Evolutionary conservation across 768 basidiomycete species (phyloP).

Genomic region (Omphalotus guepiniiformis): DNA sequence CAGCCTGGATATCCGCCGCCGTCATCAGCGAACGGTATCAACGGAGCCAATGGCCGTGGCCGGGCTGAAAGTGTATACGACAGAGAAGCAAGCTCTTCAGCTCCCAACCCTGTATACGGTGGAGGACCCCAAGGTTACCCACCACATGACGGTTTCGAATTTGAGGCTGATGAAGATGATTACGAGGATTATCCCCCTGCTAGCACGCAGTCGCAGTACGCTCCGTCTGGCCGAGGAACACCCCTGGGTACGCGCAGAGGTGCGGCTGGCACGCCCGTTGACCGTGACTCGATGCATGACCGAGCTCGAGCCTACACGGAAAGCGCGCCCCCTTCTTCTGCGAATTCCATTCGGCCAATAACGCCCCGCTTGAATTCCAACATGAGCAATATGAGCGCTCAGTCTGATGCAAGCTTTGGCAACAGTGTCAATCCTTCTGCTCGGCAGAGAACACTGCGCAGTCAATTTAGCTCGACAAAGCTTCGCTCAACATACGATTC

Average conservation of each 20-base stretch:
- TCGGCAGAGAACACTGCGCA: constrained; percentile 48
- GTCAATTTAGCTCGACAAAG: constrained; percentile 67
- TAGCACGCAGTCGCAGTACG: constrained; percentile 23
- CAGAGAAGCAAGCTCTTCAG: constrained; percentile 3
- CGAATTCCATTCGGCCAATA: constrained; percentile 32
- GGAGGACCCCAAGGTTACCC: constrained; percentile 53
- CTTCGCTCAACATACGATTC: constrained; percentile 52
- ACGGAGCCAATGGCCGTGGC: background rate
- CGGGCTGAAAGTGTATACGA: constrained; percentile 8
- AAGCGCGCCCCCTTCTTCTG: constrained; percentile 35
- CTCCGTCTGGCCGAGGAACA: constrained; percentile 69
- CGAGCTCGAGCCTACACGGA: constrained; percentile 69
- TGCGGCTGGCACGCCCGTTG: constrained; percentile 55
- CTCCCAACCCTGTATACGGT: background rate
- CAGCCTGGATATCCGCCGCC: constrained; percentile 7
- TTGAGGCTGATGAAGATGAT: constrained; percentile 69
- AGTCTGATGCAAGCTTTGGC: constrained; percentile 43
- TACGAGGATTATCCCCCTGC: constrained; percentile 70
- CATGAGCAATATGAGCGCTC: constrained; percentile 29
- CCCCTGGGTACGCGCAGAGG: constrained; percentile 59
- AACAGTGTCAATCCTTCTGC: constrained; percentile 24
- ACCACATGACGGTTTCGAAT: constrained; percentile 65
- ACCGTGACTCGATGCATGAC: constrained; percentile 46
- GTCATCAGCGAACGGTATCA: too few species aligned
- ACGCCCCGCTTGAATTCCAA: constrained; percentile 46